phyloP scores from a whole-genome alignment of 768 basidiomycete genomes.

The Boletus sp. region DNA sequence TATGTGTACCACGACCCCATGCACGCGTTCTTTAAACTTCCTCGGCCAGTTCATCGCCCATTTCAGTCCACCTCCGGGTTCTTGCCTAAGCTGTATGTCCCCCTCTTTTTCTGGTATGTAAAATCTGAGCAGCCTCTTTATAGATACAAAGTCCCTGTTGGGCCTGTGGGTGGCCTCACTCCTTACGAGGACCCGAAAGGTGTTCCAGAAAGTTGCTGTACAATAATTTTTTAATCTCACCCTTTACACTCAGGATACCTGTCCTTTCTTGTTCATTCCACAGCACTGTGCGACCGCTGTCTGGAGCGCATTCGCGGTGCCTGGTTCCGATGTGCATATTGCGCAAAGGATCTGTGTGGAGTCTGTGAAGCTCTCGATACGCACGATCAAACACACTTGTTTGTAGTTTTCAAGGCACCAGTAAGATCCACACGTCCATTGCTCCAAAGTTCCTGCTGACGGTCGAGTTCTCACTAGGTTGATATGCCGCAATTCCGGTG shows the following conservation, averaged over 20 bases:
- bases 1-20: constrained; percentile 78
- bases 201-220: constrained; percentile 24
- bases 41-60: constrained; percentile 68
- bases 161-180: constrained; percentile 43
- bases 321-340: constrained; percentile 92
- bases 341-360: constrained; percentile 83
- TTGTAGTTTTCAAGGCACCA: constrained; percentile 83
- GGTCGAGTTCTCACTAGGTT: constrained; percentile 41
- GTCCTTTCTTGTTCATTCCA: constrained; percentile 52
- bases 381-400: constrained; percentile 80
- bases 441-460: constrained; percentile 3
- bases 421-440: constrained; percentile 39
- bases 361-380: constrained; percentile 78
- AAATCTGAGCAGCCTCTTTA: constrained; percentile 7
- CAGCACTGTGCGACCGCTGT: constrained; percentile 85
- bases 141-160: constrained; percentile 67
- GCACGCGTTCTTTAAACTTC: constrained; percentile 88
- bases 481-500: constrained; percentile 75
- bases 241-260: constrained; percentile 55
- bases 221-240: neutral
- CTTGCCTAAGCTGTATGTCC: constrained; percentile 63
- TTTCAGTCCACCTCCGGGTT: constrained; percentile 56
- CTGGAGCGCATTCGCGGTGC: constrained; percentile 77
- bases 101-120: neutral
- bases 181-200: constrained; percentile 54